Evolutionary conservation across 1,284 basidiomycete genomes (phyloP), one percentile per base, ranked within the genome.

Genomic region (Tilletia horrida): DNA sequence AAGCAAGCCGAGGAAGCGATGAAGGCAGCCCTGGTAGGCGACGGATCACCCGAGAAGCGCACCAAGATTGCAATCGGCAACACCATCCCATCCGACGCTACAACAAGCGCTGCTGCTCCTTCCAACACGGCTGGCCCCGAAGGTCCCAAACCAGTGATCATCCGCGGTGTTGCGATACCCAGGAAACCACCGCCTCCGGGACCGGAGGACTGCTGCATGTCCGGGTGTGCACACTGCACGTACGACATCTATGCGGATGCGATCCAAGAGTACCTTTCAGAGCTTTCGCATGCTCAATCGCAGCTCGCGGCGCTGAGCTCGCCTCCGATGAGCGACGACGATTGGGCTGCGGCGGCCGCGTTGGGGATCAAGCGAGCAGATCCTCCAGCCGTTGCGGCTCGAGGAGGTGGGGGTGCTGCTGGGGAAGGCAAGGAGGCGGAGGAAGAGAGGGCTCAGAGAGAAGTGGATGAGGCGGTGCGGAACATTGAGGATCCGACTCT

Each of bases 171-270:
- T 18, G 25, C 23, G 14, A 25, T 64, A 14, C 63, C 63, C 70
- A 68, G 45, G 13, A 47, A 29, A 48, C 80, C 80, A 0, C 65
- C 62, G 31, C 78, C 81, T 21, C 81, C 81, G 1, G 80, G 81
- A 2, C 75, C 79, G 2, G 81, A 81, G 67, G 80, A 75, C 35
- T 75, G 74, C 64, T 75, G 74, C 69, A 73, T 73, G 72, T 73
- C 74, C 23, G 91, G 91, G 35, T 94, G 92, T 76, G 90, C 91
- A 0, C 84, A 92, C 43, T 94, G 92, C 81, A 90, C 93, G 7
- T 90, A 93, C 80, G 91, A 92, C 73, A 83, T 93, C 29, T 92
- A 93, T 82, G 87, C 89, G 65, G 91, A 92, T 62, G 87, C 90
- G 0, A 81, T 91, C 2, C 84, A 85, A n/a, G 84, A 84, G 13